Base-by-base conservation (phyloP, 148 eudicot species). In the Euryodendron excelsum region DNA sequence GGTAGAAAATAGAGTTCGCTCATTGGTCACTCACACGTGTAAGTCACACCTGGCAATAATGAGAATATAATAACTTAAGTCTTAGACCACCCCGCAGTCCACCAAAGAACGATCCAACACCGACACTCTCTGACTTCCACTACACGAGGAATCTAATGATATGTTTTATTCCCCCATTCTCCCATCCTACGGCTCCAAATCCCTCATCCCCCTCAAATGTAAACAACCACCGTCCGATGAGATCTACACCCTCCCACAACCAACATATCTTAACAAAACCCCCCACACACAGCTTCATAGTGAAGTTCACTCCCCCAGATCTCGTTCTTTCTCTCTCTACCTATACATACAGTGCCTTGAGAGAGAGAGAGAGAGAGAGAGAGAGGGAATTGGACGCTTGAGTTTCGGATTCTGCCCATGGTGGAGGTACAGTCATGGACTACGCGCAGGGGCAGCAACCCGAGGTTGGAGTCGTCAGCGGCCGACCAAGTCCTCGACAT, bases 401-500 rank as follows among this genome's bases (percentile, higher is more conserved):
- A 3, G 12, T 69, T 78, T 41, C 69, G 4, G n/a, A 45, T 44
- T 59, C 23, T 79, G 36, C 75, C 71, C 77, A 85, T 90, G 96
- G 90, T 89, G 85, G 96, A 84, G n/a, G 90, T 75, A 15, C 91
- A 85, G 59, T 83, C 87, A 75, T 92, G 90, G 90, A 87, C 96
- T 0, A 87, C 90, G 5, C 86, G 96, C 8, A 82, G 96, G 83
- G 88, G 89, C 88, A 92, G 96, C 90, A 90, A 87, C 85, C 89
- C 93, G 0, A 75, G 91, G 17, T 82, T 89, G 25, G 90, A 88
- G 88, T 18, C 80, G 71, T 25, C 75, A 28, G 39, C 74, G 55
- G 50, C 71, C 39, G 73, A 85, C 55, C 90, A 81, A 56, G 76
- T 82, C 31, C 56, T 90, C 55, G 90, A 89, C 52, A 87, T 91